Base-by-base conservation (phyloP, 169 alveolate genomes). In the Plasmodium cynomolgi region DNA sequence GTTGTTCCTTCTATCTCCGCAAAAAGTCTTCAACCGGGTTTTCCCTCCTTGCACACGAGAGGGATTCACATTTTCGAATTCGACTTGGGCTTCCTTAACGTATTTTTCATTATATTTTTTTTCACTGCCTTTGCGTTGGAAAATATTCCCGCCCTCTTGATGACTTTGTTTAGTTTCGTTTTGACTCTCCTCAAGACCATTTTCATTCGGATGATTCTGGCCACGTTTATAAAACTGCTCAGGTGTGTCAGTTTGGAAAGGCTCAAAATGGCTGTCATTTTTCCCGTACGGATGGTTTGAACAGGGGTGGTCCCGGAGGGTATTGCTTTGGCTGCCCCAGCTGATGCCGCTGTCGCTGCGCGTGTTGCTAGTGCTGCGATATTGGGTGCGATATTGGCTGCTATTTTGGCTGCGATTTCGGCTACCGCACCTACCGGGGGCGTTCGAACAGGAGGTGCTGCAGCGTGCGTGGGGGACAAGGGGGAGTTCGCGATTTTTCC, bases 51-150 rank as follows among this genome's bases (percentile, higher is more conserved):
- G 81, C 47, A 33, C 4, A 34, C 4, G 9, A n/a, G 15, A 9
- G 5, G 23, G 44, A 9, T 23, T 82, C 41, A 50, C 41, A 23
- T 31, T 26, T 56, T 54, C 20, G 3, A 54, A 50, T 82, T 82
- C 26, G 33, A 15, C 56, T 58, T 68, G 31, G 31, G 77, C 37
- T 68, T 82, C 80, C 1, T 54, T 58, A 11, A n/a, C 37, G 41
- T 54, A 54, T 33, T 82, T 54, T 82, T 82, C 81, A 13, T 82
- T 82, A 82, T 31, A 17, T 82, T 82, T 41, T 54, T 82, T 13
- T 82, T 82, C 47, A 50, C 79, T 58, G 79, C n/a, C 26, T 58
- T 82, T 58, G 29, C 81, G 31, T 31, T 82, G 77, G 79, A 31
- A 58, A 82, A 20, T 50, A 17, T 31, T 29, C 54, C 56, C 41